These are phyloP conservation scores for Hypoxylon rubiginosum DNA, from an alignment of 2,329 filamentous ascomycete species.

Conservation along the genomic window DNA sequence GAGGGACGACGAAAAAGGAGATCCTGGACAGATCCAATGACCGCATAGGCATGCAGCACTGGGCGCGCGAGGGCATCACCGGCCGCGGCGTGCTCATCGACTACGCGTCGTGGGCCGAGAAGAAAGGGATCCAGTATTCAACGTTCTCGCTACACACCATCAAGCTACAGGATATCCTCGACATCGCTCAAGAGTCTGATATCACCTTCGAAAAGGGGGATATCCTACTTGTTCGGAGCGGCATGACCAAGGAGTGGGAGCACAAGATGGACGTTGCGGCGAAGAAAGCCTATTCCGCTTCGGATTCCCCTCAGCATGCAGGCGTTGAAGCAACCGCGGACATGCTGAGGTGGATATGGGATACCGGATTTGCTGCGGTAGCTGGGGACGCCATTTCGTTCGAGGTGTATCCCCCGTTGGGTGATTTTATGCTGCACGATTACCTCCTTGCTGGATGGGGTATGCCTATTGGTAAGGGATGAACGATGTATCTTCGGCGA, in stretches of 20 bases:
- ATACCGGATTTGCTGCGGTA: conserved; percentile 61
- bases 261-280: conserved; percentile 38
- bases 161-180: conserved; percentile 46
- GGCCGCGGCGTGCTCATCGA: conserved; percentile 67
- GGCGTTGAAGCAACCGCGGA: conserved; percentile 58
- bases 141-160: conserved; percentile 58
- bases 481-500: background rate
- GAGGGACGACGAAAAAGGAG: conserved; percentile 57
- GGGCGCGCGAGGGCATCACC: conserved; percentile 55
- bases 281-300: conserved; percentile 61
- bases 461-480: conserved; percentile 37
- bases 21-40: conserved; percentile 60
- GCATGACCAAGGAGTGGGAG: conserved; percentile 51
- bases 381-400: conserved; percentile 60
- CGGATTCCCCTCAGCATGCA: conserved; percentile 52
- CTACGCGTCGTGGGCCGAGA: conserved; percentile 61
- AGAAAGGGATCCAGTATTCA: conserved; percentile 56
- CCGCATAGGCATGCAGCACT: conserved; percentile 63
- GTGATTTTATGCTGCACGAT: conserved; percentile 27
- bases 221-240: conserved; percentile 64
- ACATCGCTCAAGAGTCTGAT: conserved; percentile 56
- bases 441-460: conserved; percentile 37
- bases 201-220: conserved; percentile 64
- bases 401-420: conserved; percentile 51
- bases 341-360: conserved; percentile 61